Conservation (phyloP, 2,329 filamentous ascomycete species). For the Alternaria dauci region DNA sequence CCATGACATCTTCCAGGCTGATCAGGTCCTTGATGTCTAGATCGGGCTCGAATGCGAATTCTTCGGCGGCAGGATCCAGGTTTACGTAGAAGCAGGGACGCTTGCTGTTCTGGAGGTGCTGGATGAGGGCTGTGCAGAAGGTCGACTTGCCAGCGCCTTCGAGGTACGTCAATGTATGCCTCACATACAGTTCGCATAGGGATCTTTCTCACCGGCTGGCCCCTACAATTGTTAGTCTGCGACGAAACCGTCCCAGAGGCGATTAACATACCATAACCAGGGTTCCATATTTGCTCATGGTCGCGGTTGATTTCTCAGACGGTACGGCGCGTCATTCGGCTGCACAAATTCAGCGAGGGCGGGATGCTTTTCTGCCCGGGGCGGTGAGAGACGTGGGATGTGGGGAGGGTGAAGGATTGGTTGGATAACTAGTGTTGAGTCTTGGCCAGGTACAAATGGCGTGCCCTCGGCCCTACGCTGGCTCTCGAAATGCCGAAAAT, state of each 20-base stretch:
- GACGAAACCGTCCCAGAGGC: neutral
- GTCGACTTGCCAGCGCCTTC: slow-evolving; percentile 88
- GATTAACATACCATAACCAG: slow-evolving; percentile 75
- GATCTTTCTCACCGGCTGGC: slow-evolving; percentile 67
- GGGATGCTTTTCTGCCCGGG: slow-evolving; percentile 22
- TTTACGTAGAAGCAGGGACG: slow-evolving; percentile 98
- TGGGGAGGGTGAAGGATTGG: slow-evolving; percentile 17
- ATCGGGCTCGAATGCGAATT: slow-evolving; percentile 89
- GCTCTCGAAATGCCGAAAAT: neutral
- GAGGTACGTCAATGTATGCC: too few species aligned
- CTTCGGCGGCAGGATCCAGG: slow-evolving; percentile 93
- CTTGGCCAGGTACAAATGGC: too few species aligned
- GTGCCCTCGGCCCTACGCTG: too few species aligned
- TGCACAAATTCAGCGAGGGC: neutral
- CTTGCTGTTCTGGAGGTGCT: slow-evolving; percentile 87
- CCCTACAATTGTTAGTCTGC: slow-evolving; percentile 57
- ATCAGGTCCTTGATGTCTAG: slow-evolving; percentile 96
- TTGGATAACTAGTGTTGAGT: too few species aligned
- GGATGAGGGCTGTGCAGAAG: slow-evolving; percentile 92
- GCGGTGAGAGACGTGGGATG: slow-evolving; percentile 2
- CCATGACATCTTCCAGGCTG: slow-evolving; percentile 94
- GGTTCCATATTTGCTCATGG: slow-evolving; percentile 92
- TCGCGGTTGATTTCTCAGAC: slow-evolving; percentile 28
- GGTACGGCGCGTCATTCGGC: slow-evolving; percentile 15
- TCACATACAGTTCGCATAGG: too few species aligned